phyloP scores from a whole-genome alignment of 345 rosid species.

The Bruguiera gymnorhiza region DNA sequence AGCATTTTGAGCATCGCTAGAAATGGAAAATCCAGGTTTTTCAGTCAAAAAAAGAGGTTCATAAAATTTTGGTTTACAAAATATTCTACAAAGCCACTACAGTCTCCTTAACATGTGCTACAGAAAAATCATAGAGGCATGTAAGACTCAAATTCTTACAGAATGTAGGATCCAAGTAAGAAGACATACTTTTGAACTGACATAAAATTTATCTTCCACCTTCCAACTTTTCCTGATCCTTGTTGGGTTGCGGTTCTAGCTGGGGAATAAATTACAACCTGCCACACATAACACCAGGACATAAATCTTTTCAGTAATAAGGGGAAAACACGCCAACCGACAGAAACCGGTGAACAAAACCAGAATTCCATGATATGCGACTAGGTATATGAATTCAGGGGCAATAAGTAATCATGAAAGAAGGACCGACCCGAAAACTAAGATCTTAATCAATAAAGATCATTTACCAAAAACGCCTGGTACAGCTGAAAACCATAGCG shows the following conservation, averaged over 20 bases:
- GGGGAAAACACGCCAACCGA: background rate
- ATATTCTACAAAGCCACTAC: background rate
- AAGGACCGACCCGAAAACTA: no score
- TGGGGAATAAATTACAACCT: slow-evolving; percentile 91
- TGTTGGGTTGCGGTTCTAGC: slow-evolving; percentile 93
- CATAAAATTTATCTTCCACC: slow-evolving; percentile 88
- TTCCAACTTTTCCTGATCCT: slow-evolving; percentile 95
- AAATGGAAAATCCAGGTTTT: no score
- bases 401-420: no score
- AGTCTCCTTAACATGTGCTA: background rate
- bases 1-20: no score
- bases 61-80: no score
- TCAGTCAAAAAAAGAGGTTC: no score
- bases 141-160: background rate
- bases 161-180: background rate
- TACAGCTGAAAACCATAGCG: no score
- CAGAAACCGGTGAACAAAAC: background rate
- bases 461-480: no score
- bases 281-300: slow-evolving; percentile 12
- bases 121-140: background rate
- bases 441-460: no score
- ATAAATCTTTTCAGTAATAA: background rate
- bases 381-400: no score
- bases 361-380: background rate
- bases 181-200: slow-evolving; percentile 76